Base-by-base conservation (phyloP, 2,329 filamentous ascomycete species). In the Aspergillus floridensis region DNA sequence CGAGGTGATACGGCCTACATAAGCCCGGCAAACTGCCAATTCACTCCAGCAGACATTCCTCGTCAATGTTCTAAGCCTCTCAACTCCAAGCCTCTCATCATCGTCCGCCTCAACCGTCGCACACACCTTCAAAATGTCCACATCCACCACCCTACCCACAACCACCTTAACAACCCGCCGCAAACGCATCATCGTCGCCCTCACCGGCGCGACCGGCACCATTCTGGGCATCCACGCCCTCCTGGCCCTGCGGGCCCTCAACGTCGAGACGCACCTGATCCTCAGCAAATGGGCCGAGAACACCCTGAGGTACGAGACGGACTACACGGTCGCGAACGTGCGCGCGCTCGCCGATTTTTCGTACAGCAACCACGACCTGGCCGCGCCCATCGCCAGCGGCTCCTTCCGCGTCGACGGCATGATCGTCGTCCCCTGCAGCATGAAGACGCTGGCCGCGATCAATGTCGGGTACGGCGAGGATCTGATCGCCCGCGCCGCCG, bases 121-220 rank as follows among this genome's bases (percentile, higher is more conserved):
- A 4, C 12, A 12, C 3, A n/a, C n/a, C n/a, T n/a, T n/a, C 38
- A 44, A 16, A 44, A 44, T 44, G 38, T 44, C 32, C 32, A 35
- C 32, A 35, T 12, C 32, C 32, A 29, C 38, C 14, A 44, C n/a
- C 14, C 38, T n/a, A 44, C 16, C 1, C 19, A n/a, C 38, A 16
- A n/a, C 38, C n/a, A 44, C 38, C 16, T 44, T 16, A 5, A n/a
- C 31, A n/a, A 19, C 47, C 11, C 38, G 46, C 7, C 66, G 65
- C 48, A 65, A 60, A n/a, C 63, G 72, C 8, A 80, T 82, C 52
- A 72, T 83, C 2, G 72, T 83, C 10, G 81, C 74, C 26, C 77
- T 83, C 44, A 83, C 81, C 1, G 81, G 81, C 2, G 81, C 81
- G 0, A 83, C 81, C 0, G 81, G 81, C 3, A 72, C 80, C 2